Conservation (phyloP, 441 rosid species). For the Arabidopsis lyrata region DNA sequence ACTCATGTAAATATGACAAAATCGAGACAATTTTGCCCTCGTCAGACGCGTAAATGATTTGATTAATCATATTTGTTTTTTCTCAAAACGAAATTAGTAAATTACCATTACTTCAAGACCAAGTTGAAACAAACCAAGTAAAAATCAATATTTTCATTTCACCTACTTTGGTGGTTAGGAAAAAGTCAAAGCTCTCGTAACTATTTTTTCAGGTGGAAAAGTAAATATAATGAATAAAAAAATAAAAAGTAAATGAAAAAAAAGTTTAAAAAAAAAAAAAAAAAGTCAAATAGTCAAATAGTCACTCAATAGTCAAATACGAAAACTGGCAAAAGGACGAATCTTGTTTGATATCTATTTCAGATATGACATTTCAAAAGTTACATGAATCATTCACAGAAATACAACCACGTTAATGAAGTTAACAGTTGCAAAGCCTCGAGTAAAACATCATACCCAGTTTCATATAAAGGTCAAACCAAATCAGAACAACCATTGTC, state of each 20-base stretch:
- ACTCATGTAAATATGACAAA: not conserved
- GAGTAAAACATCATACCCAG: not conserved
- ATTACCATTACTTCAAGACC: slow-evolving; percentile 8
- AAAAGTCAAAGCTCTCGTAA: not conserved
- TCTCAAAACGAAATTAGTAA: not conserved
- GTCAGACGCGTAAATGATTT: not conserved
- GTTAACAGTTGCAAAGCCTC: not conserved
- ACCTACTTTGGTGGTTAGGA: slow-evolving; percentile 12
- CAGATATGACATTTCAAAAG: slow-evolving; percentile 3
- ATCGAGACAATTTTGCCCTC: not conserved
- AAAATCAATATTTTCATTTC: not conserved
- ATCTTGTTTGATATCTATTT: not conserved
- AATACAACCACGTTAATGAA: not conserved
- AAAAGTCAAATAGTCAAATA: too few species aligned
- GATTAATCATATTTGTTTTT: not conserved
- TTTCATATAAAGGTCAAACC: not conserved
- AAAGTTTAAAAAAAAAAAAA: not conserved
- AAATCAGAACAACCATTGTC: not conserved
- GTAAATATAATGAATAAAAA: not conserved
- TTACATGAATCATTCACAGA: not conserved
- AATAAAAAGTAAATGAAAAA: not conserved
- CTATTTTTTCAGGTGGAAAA: not conserved
- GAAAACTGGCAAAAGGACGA: not conserved
- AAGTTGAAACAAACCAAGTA: not conserved
- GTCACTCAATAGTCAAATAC: not conserved